Base-by-base conservation (phyloP, 2,329 filamentous ascomycete species). In the Didymella sp. region DNA sequence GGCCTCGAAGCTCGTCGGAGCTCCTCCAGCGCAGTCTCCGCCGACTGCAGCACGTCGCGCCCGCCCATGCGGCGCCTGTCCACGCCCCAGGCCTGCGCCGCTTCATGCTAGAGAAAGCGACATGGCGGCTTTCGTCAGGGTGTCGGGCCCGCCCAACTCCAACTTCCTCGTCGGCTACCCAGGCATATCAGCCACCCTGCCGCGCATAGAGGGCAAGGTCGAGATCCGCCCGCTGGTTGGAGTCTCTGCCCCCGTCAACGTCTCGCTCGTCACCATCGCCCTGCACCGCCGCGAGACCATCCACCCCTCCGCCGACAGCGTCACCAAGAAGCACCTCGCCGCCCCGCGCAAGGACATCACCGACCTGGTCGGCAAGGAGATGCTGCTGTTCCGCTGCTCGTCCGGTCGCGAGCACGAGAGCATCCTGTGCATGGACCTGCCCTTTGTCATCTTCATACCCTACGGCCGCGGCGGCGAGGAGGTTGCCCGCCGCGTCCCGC, bases 111-210 rank as follows among this genome's bases (percentile, higher is more conserved):
- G 59, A 70, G 68, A 63, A 50, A 3, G 21, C 4, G 22, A 24
- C 38, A 78, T 77, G 74, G 85, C 89, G 78, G 90, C 90, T 76
- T 91, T 91, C 78, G 95, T 99, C 81, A 90, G 95, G 84, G 92
- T 99, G 80, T 96, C 92, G 67, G 95, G 95, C 75, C 93, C 93
- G 75, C 93, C 95, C 69, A 99, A 99, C 80, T 95, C 92, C 80
- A 95, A 91, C 80, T 97, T 96, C 76, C 84, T 98, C 64, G 92
- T 98, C 68, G 95, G 95, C 69, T 99, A 98, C 78, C 95, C 95
- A 53, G 95, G 95, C 68, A 98, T 99, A 78, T 97, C 94, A 53
- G 95, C 95, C 72, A 99, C 95, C 33, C 79, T 97, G 86, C 95
- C 95, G 72, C 90, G 95, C 74, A 94, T 99, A 80, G 94, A 97